Percentiles rank a stretch among this genome's conserved stretches.
Conservation (phyloP, 352 stramenopile species). For the Aphanomyces euteiches region DNA sequence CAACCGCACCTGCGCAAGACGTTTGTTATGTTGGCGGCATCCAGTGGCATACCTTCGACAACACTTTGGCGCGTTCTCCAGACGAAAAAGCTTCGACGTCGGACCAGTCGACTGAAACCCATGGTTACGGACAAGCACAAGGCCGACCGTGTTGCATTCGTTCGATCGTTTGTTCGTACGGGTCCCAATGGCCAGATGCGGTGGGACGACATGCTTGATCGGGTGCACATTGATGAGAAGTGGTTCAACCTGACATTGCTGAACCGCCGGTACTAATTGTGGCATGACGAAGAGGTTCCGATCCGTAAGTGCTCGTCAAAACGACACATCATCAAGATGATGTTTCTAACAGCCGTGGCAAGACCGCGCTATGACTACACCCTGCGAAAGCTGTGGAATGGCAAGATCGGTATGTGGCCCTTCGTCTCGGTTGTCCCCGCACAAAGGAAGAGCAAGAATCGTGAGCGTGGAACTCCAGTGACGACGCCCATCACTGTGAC, state of each 20-base stretch:
- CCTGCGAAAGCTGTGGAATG: not conserved
- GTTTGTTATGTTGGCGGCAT: constrained; percentile 12
- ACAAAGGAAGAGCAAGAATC: not conserved
- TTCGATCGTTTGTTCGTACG: constrained; percentile 6
- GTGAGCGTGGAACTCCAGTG: not conserved
- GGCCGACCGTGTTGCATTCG: constrained; percentile 4
- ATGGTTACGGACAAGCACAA: constrained; percentile 23
- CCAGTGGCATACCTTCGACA: constrained; percentile 13
- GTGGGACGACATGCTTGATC: constrained; percentile 5
- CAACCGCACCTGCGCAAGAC: constrained; percentile 13
- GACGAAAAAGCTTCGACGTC: constrained; percentile 4
- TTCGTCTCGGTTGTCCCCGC: not conserved
- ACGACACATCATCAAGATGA: constrained; percentile 19
- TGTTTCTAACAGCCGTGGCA: constrained; percentile 19
- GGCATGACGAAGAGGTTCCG: constrained; percentile 8
- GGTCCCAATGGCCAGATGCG: constrained; percentile 5
- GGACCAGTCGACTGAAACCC: constrained; percentile 7
- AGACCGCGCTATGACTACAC: constrained; percentile 16
- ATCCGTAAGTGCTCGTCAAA: constrained; percentile 14
- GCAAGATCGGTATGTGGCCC: constrained; percentile 8
- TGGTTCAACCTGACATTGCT: constrained; percentile 17
- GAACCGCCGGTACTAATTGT: constrained; percentile 12
- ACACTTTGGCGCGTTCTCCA: constrained; percentile 9
- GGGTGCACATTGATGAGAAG: constrained; percentile 22
- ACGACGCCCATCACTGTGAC: not conserved